phyloP scores from a whole-genome alignment of 2,329 filamentous ascomycete genomes.

The Neofusicoccum umdonicola region DNA sequence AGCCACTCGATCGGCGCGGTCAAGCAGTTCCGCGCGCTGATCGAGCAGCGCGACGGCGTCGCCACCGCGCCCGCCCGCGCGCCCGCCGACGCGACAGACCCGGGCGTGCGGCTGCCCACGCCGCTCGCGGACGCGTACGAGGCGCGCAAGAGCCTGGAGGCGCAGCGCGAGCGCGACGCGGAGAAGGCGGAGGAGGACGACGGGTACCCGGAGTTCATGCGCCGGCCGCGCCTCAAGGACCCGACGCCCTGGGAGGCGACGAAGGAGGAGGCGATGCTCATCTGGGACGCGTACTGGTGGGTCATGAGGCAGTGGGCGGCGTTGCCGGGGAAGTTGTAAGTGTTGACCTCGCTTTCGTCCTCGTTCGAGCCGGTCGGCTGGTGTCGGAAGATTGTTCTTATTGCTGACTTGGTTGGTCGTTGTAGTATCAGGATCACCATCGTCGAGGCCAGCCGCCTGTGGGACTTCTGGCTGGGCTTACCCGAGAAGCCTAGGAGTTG shows the following conservation, averaged over 20 bases:
- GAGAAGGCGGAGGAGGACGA: slow-evolving; percentile 37
- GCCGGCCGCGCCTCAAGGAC: slow-evolving; percentile 40
- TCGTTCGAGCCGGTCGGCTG: too few species aligned
- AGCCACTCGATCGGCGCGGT: slow-evolving; percentile 76
- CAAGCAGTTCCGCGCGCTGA: slow-evolving; percentile 64
- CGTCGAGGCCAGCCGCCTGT: slow-evolving; percentile 55
- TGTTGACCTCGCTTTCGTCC: not conserved
- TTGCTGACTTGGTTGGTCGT: not conserved
- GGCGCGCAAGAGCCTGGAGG: slow-evolving; percentile 28
- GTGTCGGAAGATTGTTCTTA: too few species aligned
- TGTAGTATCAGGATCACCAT: slow-evolving; percentile 51
- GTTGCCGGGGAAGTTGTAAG: slow-evolving; percentile 70
- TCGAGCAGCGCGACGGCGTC: slow-evolving; percentile 40
- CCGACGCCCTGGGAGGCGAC: slow-evolving; percentile 58
- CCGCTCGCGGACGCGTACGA: slow-evolving; percentile 23
- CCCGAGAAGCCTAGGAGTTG: slow-evolving; percentile 57
- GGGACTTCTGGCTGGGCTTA: slow-evolving; percentile 63
- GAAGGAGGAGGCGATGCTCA: slow-evolving; percentile 60
- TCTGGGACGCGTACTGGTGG: slow-evolving; percentile 63
- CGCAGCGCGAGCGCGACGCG: slow-evolving; percentile 27
- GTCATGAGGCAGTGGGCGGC: slow-evolving; percentile 69
- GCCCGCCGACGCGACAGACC: not conserved
- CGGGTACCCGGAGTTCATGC: slow-evolving; percentile 42
- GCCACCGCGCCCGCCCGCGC: not conserved
- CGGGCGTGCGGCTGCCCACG: slow-evolving; percentile 5